phyloP scores from a whole-genome alignment of 768 basidiomycete genomes.

The Boletus pseudo-olivaceus region DNA sequence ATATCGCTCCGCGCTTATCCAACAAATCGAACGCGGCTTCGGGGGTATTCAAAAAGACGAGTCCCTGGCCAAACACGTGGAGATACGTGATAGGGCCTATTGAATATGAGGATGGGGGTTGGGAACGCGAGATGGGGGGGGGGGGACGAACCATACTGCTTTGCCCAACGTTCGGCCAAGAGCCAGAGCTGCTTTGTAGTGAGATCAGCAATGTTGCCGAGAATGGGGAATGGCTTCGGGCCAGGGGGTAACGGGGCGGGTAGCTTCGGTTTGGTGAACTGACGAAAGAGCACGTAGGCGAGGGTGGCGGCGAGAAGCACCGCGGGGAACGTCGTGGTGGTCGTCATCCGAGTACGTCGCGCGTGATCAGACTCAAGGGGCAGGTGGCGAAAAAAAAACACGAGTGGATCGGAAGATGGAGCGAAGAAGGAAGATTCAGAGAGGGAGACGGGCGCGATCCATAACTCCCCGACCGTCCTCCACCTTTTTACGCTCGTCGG shows the following conservation, averaged over 20 bases:
- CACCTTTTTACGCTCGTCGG: slow-evolving; percentile 11
- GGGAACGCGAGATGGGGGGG: neutral
- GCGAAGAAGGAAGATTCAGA: slow-evolving; percentile 21
- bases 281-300: slow-evolving; percentile 18
- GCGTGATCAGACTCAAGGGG: neutral
- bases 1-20: slow-evolving; percentile 67
- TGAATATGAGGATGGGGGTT: neutral
- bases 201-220: slow-evolving; percentile 65
- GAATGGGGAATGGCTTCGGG: slow-evolving; percentile 58
- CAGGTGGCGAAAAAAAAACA: neutral
- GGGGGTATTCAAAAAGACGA: slow-evolving; percentile 64
- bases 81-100: slow-evolving; percentile 60
- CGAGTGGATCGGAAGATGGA: slow-evolving; percentile 12
- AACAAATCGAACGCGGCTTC: slow-evolving; percentile 60
- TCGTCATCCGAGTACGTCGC: slow-evolving; percentile 13
- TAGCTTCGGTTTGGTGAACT: slow-evolving; percentile 9
- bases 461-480: neutral
- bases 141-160: slow-evolving; percentile 52
- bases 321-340: slow-evolving; percentile 9
- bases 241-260: slow-evolving; percentile 57
- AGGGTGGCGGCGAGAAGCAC: slow-evolving; percentile 19
- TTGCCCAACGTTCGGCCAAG: slow-evolving; percentile 56
- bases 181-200: slow-evolving; percentile 64
- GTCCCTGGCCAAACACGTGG: slow-evolving; percentile 60
- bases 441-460: neutral